Conservation (phyloP, 1,284 basidiomycete species). For the Ceraceosorus guamensis region DNA sequence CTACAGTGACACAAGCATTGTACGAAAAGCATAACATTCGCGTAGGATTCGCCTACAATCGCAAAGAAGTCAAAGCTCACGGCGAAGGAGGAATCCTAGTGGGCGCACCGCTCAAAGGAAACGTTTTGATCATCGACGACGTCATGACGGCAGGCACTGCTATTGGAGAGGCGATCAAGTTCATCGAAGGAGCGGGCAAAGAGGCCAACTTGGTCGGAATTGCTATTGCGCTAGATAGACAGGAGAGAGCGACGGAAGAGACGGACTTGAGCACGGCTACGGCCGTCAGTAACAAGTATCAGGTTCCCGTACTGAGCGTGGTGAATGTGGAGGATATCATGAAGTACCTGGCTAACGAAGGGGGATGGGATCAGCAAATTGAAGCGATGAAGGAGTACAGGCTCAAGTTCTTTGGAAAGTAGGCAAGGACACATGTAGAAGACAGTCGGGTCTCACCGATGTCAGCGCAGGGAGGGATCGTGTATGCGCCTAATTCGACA, state of each 20-base stretch:
- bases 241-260: constrained; percentile 67
- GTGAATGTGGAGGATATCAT: constrained; percentile 77
- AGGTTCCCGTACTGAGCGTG: constrained; percentile 66
- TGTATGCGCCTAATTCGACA: too few species aligned
- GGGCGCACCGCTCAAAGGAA: constrained; percentile 70
- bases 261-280: constrained; percentile 50
- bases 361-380: constrained; percentile 60
- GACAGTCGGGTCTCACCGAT: too few species aligned
- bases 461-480: too few species aligned
- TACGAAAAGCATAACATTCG: constrained; percentile 57
- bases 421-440: background rate
- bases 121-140: constrained; percentile 78
- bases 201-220: constrained; percentile 64
- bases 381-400: constrained; percentile 72
- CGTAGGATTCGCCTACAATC: constrained; percentile 80
- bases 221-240: constrained; percentile 80
- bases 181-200: constrained; percentile 24
- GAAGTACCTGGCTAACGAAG: constrained; percentile 67
- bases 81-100: constrained; percentile 94
- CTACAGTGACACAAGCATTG: constrained; percentile 73
- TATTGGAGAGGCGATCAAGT: constrained; percentile 44
- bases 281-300: constrained; percentile 72
- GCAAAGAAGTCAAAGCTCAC: constrained; percentile 92
- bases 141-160: constrained; percentile 80
- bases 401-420: background rate